Conservation (phyloP, 768 basidiomycete genomes). For the Imleria badia region DNA sequence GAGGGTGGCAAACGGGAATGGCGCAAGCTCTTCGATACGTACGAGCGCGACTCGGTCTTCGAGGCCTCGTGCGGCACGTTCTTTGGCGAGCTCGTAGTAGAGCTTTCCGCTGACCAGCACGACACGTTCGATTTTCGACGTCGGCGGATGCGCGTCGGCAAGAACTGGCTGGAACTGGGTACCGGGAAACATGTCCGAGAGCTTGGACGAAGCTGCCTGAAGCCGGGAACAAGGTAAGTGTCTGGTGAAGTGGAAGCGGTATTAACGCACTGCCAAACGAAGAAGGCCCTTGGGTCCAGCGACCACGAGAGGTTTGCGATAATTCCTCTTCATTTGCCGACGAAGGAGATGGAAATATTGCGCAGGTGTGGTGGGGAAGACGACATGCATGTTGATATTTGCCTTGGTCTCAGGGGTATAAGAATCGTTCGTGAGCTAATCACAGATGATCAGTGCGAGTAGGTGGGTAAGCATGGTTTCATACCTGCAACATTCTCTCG, state of each 20-base stretch:
- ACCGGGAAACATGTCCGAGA: constrained; percentile 59
- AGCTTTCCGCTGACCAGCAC: constrained; percentile 79
- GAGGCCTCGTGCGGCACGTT: constrained; percentile 51
- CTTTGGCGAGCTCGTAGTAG: constrained; percentile 83
- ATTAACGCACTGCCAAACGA: constrained; percentile 60
- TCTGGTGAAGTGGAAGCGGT: neutral
- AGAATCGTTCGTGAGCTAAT: constrained; percentile 75
- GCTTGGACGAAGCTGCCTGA: constrained; percentile 71
- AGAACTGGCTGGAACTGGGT: constrained; percentile 71
- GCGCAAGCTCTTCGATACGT: constrained; percentile 82
- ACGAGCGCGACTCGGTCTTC: constrained; percentile 61
- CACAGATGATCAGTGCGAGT: neutral
- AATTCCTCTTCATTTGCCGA: constrained; percentile 83
- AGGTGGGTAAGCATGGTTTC: no score
- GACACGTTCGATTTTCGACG: no score
- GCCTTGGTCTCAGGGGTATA: constrained; percentile 31
- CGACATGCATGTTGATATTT: constrained; percentile 83
- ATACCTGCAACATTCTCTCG: constrained; percentile 88
- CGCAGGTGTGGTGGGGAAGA: constrained; percentile 83
- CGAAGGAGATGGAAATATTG: constrained; percentile 94
- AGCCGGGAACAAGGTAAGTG: neutral
- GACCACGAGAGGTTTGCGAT: constrained; percentile 82
- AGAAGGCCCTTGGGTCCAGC: constrained; percentile 84
- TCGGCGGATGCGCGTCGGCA: constrained; percentile 53
- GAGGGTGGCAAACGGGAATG: constrained; percentile 76